Base-by-base conservation (phyloP, 2,329 filamentous ascomycete genomes). In the Microascus cirrosus region DNA sequence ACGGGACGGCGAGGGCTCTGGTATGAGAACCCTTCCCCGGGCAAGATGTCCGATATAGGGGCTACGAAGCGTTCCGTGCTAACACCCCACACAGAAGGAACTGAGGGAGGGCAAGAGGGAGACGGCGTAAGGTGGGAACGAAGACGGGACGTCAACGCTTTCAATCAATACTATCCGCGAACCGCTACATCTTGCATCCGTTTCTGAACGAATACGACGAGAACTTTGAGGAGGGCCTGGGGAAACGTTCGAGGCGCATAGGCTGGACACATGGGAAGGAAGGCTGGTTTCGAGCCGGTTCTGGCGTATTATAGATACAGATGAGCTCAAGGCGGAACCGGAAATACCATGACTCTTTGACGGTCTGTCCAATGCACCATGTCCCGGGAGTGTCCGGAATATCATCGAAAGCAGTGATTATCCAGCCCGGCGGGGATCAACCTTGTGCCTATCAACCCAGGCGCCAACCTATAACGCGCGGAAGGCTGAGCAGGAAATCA, bases 1-100 rank as follows among this genome's bases (percentile, higher is more conserved):
- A 97, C 84, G 94, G 94, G 77, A 99, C 92, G 75, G 91, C 90
- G 84, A 95, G 90, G 83, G 94, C 94, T 75, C 81, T 99, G 82
- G 93, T 97, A 86, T 72, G 89, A 82, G 59, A 53, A 32, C 36
- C 36, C 54, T 59, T 58, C 20, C 50, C 24, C 13, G n/a, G 10
- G 24, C 20, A 7, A 42, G 8, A 7, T 52, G 18, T 42, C 32
- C 22, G 32, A 18, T 15, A 12, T n/a, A 50, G 28, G n/a, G n/a
- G 35, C 8, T 13, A 50, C 15, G 11, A 39, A 22, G 11, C 10
- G 45, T 5, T n/a, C 18, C 22, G 50, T 60, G 55, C 72, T 76
- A 70, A 74, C 68, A 63, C 54, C 4, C 22, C 51, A 57, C 68
- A 75, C 75, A 95, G 93, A 99, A 97, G 84, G 94, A 96, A 84